phyloP scores from a whole-genome alignment of 257 asterid genomes.

The Jaltomata sinuosa region DNA sequence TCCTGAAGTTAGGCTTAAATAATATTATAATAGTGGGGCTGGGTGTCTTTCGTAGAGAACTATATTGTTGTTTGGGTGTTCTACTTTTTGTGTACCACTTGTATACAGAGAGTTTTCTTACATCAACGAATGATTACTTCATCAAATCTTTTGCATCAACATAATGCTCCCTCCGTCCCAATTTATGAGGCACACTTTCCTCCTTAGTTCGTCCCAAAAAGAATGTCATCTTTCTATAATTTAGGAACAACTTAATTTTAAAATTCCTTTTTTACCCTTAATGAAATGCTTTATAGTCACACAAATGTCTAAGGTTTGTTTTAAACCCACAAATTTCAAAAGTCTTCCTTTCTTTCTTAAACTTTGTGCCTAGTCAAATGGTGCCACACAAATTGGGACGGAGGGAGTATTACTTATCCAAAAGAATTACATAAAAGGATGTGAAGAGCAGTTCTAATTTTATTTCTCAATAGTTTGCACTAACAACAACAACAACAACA shows the following conservation, averaged over 20 bases:
- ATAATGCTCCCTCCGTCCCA: background rate
- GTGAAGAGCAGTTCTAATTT: background rate
- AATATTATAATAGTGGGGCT: background rate
- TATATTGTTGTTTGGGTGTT: background rate
- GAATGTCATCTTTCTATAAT: background rate
- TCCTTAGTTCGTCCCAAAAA: background rate
- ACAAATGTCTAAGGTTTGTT: background rate
- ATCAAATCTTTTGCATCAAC: no score
- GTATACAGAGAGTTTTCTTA: no score
- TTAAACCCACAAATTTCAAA: background rate
- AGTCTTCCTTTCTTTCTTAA: background rate
- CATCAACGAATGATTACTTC: no score
- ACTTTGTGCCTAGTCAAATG: background rate
- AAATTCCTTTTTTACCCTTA: background rate
- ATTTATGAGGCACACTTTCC: background rate
- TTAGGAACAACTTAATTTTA: background rate
- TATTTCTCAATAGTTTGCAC: background rate
- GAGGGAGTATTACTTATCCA: background rate
- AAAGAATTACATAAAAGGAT: background rate
- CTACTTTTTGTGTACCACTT: no score
- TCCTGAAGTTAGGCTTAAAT: no score
- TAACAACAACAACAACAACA: no score
- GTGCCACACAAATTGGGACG: background rate
- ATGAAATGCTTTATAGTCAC: background rate
- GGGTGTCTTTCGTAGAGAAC: background rate